These are phyloP conservation scores for Solanum etuberosum DNA, from an alignment of 257 asterid species.

Conservation along the genomic window DNA sequence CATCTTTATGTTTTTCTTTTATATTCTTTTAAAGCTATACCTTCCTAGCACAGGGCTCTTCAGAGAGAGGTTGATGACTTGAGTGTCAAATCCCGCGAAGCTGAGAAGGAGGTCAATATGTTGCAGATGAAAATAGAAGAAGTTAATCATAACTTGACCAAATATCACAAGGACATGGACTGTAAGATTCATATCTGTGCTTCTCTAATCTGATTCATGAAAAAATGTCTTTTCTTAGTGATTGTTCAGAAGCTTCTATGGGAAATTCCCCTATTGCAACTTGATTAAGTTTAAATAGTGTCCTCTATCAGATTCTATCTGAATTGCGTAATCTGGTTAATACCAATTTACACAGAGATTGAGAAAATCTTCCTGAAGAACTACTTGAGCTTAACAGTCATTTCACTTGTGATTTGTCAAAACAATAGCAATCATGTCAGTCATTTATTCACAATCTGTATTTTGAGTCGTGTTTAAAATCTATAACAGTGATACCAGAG, in stretches of 20 bases:
- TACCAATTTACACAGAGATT: not conserved
- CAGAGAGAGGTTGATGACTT: conserved; percentile 66
- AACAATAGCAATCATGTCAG: not conserved
- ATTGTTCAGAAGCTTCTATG: not conserved
- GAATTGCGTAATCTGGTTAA: not conserved
- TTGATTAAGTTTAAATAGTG: not conserved
- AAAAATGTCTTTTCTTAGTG: not conserved
- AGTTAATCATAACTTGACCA: conserved; percentile 59
- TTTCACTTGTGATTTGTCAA: not conserved
- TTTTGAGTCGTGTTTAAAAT: not conserved
- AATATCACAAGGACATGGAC: conserved; percentile 62
- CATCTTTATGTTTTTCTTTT: not conserved
- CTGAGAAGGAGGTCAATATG: conserved; percentile 73
- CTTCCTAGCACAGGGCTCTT: conserved; percentile 44
- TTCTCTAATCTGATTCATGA: not conserved
- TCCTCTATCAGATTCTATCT: not conserved
- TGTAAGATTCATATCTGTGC: conserved; percentile 37
- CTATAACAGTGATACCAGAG: not conserved
- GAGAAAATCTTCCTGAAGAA: not conserved
- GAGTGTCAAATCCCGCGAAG: conserved; percentile 63
- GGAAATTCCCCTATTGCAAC: not conserved
- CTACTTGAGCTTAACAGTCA: not conserved
- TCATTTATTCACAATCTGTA: not conserved
- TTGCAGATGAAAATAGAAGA: conserved; percentile 67
- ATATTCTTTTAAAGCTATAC: conserved; percentile 5